Base-by-base conservation (phyloP, 2,329 filamentous ascomycete species). In the Verticillium zaregamsianum region DNA sequence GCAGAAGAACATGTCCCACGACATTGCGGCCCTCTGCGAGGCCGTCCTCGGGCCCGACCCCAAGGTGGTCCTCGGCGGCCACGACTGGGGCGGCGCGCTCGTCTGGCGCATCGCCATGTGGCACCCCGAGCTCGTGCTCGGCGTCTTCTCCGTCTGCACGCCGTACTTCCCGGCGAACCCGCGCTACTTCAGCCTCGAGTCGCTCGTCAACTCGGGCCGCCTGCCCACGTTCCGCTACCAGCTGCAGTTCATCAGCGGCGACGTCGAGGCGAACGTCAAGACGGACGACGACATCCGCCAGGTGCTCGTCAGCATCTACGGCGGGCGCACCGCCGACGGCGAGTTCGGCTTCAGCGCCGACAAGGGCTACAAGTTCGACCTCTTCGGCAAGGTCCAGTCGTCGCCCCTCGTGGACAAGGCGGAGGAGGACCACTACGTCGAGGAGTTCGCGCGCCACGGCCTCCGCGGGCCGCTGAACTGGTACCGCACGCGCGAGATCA, bases 31-130 rank as follows among this genome's bases (percentile, higher is more conserved):
- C 64, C 82, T 98, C 28, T 86, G 90, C 7, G 78, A 77, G 63
- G 82, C 88, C 65, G 76, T 80, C 60, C 76, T 78, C 32, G 75
- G 79, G 59, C 59, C 78, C 72, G 54, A 79, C 74, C 57, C 65
- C 63, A 77, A 77, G 61, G 89, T 97, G 70, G 88, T 97, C 61
- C 83, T 97, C 15, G 92, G 93, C 57, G 94, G 93, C 8, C 94
- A 97, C 77, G 94, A 98, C 76, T 97, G 94, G 91, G 94, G 94
- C 73, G 93, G 91, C 68, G 81, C 83, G 3, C 80, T 93, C 32
- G 88, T 90, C 60, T 96, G 91, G 82, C 86, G 92, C 60, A 77
- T 90, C 62, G 87, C 89, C 15, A 83, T 90, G 65, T 92, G 87
- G 83, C 81, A 93, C 69, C 92, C 91, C 0, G 77, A 87, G 49